phyloP scores from a whole-genome alignment of 192 early-diverging fungal species.

The Dissophora globulifera region DNA sequence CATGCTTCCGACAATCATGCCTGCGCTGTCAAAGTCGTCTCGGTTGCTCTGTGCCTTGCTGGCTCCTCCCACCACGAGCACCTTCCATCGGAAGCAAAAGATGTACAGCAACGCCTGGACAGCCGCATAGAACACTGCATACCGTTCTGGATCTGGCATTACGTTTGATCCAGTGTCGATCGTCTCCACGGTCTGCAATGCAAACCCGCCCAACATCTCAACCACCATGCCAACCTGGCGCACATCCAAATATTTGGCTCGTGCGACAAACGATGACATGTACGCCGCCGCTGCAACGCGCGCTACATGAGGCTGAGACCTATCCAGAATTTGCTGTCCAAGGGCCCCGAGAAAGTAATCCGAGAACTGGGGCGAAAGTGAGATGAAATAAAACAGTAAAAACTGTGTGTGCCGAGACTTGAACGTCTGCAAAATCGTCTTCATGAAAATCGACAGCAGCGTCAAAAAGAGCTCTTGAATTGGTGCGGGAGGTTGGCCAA shows the following conservation, averaged over 20 bases:
- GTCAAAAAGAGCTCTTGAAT: conserved; percentile 69
- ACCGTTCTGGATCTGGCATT: conserved; percentile 66
- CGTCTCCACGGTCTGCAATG: conserved; percentile 72
- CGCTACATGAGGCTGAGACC: conserved; percentile 68
- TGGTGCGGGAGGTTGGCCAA: conserved; percentile 14
- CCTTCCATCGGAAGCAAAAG: conserved; percentile 95
- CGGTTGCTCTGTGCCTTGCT: conserved; percentile 16
- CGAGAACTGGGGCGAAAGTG: conserved; percentile 63
- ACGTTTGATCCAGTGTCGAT: conserved; percentile 61
- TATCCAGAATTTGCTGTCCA: conserved; percentile 66
- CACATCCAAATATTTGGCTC: conserved; percentile 82
- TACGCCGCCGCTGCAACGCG: conserved; percentile 87
- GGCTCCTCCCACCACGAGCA: conserved; percentile 66
- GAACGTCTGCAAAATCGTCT: conserved; percentile 84
- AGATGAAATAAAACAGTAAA: conserved; percentile 84
- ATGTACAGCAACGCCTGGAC: conserved; percentile 93
- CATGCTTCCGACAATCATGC: conserved; percentile 51
- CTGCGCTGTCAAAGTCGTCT: conserved; percentile 50
- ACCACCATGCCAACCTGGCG: conserved; percentile 72
- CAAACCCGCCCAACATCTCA: conserved; percentile 75
- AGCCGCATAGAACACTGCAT: conserved; percentile 86
- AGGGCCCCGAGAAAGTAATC: conserved; percentile 86
- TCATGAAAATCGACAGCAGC: conserved; percentile 83
- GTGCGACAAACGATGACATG: conserved; percentile 86
- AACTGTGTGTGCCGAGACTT: conserved; percentile 94